Percentiles rank a stretch among this genome's conserved stretches.
phyloP scores from a whole-genome alignment of 106 monocot species.

The Vanilla planifolia region DNA sequence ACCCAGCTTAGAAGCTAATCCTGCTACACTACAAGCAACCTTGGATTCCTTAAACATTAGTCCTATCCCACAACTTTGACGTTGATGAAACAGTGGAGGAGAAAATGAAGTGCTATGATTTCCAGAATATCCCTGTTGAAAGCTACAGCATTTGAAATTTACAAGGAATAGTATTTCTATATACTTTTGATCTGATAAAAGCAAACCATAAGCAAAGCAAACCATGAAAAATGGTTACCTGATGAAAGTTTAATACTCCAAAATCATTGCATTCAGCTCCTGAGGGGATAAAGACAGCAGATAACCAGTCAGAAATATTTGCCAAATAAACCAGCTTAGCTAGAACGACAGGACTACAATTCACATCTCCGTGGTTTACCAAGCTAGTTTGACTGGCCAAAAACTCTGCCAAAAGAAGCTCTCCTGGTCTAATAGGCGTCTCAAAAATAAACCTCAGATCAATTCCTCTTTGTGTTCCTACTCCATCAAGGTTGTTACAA shows the following conservation, averaged over 20 bases:
- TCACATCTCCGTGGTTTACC: constrained; percentile 17
- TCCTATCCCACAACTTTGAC: constrained; percentile 50
- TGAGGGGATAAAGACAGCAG: constrained; percentile 40
- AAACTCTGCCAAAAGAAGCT: constrained; percentile 51
- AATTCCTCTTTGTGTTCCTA: constrained; percentile 52
- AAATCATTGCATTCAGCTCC: constrained; percentile 71
- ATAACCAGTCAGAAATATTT: constrained; percentile 43
- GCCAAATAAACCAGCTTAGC: constrained; percentile 47
- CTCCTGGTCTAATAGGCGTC: constrained; percentile 50
- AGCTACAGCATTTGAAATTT: constrained; percentile 8
- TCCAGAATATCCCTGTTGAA: constrained; percentile 21
- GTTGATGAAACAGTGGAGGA: constrained; percentile 48
- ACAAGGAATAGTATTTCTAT: no score
- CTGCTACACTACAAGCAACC: constrained; percentile 43
- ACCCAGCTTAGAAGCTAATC: constrained; percentile 29
- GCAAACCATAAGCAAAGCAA: no score
- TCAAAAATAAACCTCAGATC: constrained; percentile 68
- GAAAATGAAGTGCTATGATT: constrained; percentile 15
- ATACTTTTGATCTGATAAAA: no score
- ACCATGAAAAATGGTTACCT: constrained; percentile 36
- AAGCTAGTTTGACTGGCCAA: constrained; percentile 23
- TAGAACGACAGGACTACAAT: constrained; percentile 35
- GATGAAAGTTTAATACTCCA: constrained; percentile 14
- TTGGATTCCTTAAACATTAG: constrained; percentile 34
- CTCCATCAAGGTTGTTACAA: constrained; percentile 22